Conservation (phyloP, 352 stramenopile species). For the Globisporangium abappressorium region DNA sequence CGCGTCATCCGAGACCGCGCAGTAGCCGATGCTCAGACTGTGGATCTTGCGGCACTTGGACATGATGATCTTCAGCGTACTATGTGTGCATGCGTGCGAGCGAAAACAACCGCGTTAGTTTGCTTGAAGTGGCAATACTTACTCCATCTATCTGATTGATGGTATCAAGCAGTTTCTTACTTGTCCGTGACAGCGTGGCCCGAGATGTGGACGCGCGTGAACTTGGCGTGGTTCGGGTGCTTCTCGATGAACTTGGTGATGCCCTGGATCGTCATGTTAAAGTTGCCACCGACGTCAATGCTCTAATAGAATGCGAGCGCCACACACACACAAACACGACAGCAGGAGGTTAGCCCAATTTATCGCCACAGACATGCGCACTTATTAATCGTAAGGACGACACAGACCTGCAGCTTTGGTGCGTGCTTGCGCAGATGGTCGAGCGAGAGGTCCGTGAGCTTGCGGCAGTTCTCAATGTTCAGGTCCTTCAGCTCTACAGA, state of each 20-base stretch:
- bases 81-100: conserved; percentile 16
- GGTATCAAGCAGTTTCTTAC: conserved; percentile 27
- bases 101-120: not conserved
- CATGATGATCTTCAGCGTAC: conserved; percentile 85
- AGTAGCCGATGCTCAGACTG: conserved; percentile 85
- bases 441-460: conserved; percentile 77
- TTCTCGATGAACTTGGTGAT: conserved; percentile 89
- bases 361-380: not conserved
- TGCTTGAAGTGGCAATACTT: not conserved
- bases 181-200: conserved; percentile 80
- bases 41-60: conserved; percentile 88
- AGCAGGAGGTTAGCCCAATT: not conserved
- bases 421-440: conserved; percentile 75
- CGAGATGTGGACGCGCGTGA: conserved; percentile 83
- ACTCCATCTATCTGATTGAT: not conserved
- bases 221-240: conserved; percentile 88
- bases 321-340: not conserved
- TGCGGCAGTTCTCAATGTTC: conserved; percentile 89
- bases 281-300: conserved; percentile 84
- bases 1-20: conserved; percentile 78
- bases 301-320: conserved; percentile 32
- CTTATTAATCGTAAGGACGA: not conserved
- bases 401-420: conserved; percentile 73
- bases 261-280: conserved; percentile 87
- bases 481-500: conserved; percentile 80